Base-by-base conservation (phyloP, 495 filamentous ascomycete genomes). In the Podospora anserina region DNA sequence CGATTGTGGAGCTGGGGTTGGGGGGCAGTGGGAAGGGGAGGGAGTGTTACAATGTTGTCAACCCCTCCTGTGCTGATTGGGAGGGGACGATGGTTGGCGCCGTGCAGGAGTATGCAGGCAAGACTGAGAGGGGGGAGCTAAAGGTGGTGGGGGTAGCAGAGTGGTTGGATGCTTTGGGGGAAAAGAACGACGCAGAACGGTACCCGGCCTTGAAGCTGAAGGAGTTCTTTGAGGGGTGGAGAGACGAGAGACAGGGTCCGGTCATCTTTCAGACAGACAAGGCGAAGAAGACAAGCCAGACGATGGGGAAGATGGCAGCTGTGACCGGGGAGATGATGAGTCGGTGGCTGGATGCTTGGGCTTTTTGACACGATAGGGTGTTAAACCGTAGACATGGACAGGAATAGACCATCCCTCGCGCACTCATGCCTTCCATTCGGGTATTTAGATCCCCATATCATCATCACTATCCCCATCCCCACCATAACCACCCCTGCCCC, bases 391-490 rank as follows among this genome's bases (percentile, higher is more conserved):
- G 54, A 57, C 54, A 23, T 23, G 23, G 1, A 23, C 23, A 23
- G 23, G 23, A 23, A 23, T 23, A 23, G 23, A 23, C 23, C 23
- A 23, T 23, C 23, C 23, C 23, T 23, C 23, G 23, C 23, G 23
- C 23, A 23, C 23, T 1, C 23, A 23, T 23, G 23, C 23, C 23
- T 23, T 23, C 23, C 23, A 23, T 23, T 23, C 39, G 39, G 39
- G 39, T 49, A 49, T 61, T n/a, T 61, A 73, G 16, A 73, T 66
- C 39, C 71, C 71, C 71, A 73, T 73, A 16, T 73, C 71, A 18
- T 73, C 71, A 66, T 73, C 71, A 67, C 71, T 58, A 70, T 56
- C 68, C 77, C 82, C 82, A 83, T 85, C 70, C 84, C 80, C 60
- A 83, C 83, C 30, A 6, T 32, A 32, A 32, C 30, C 44, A 75